Evolutionary conservation across 73 alveolate species (phyloP).

Genomic region (Paraurostyla sp.): DNA sequence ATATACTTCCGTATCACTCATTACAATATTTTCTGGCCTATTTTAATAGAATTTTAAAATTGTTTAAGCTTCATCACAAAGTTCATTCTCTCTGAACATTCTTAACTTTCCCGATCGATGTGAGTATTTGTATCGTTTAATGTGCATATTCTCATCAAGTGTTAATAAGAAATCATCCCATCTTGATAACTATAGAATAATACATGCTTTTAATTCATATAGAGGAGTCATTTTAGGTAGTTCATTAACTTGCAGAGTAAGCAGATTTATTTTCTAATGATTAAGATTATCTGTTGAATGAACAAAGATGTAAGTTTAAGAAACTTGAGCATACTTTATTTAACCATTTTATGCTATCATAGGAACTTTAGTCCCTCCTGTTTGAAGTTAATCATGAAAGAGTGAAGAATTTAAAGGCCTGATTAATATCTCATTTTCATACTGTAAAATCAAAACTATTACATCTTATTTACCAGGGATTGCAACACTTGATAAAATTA

Average conservation of each 20-base stretch:
- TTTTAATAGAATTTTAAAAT: background rate
- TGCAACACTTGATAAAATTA: background rate
- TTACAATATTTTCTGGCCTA: conserved; percentile 1
- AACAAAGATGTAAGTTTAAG: background rate
- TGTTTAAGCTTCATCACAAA: conserved; percentile 18
- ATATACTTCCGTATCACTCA: conserved; percentile 38
- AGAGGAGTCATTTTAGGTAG: conserved; percentile 22
- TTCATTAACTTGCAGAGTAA: background rate
- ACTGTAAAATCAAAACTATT: background rate
- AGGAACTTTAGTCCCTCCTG: conserved; percentile 46
- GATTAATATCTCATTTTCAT: conserved; percentile 37
- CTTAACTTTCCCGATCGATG: background rate
- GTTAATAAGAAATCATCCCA: conserved; percentile 13
- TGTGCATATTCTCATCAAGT: conserved; percentile 25
- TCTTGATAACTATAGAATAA: background rate
- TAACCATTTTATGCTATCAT: conserved; percentile 20
- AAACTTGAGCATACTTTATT: background rate
- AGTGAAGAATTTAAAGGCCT: conserved; percentile 12
- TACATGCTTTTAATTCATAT: background rate
- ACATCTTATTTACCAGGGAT: background rate
- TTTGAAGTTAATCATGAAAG: conserved; percentile 22
- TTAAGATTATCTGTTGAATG: background rate
- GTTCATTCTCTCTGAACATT: conserved; percentile 30
- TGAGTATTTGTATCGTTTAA: conserved; percentile 20
- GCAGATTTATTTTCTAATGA: background rate